Base-by-base conservation (phyloP, 805 yeast species). In the Barnettozyma botsteinii region DNA sequence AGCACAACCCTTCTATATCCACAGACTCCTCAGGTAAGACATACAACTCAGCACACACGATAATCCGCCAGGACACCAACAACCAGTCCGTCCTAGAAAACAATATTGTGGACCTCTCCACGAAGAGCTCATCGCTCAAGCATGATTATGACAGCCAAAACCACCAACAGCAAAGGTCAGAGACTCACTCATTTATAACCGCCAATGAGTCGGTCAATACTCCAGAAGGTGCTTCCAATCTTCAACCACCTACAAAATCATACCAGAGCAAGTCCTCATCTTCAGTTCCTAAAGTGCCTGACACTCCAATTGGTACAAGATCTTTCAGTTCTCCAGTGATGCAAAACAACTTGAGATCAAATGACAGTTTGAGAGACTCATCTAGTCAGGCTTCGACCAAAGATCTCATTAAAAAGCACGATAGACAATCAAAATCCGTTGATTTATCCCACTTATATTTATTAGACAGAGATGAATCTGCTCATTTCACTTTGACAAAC, bases 361-460 rank as follows among this genome's bases (percentile, higher is more conserved):
- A 32, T 6, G 31, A 24, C 9, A 41, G 44, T 27, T 25, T 24
- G 17, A 24, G 21, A 33, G 28, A 33, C 10, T 7, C 19, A 8
- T 15, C 15, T 11, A 21, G 17, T 31, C 19, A 18, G 15, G 9
- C n/a, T 8, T 18, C 27, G 1, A 14, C 21, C 4, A 35, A 26
- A 33, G 34, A 33, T n/a, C 14, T 40, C 8, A 13, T 30, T 11
- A 45, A 32, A 25, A 31, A 41, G 12, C 55, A 49, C 31, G 37
- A 34, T n/a, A 57, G 59, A 35, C 50, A 53, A 26, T 56, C 67
- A 1, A 59, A 53, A 36, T 66, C 72, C 2, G 64, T 65, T 8
- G 72, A 67, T 48, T 47, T 68, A 28, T 67, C 73, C 3, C 72
- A 68, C 41, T 38, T 68, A 46, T 67, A 67, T 43, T 44, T 61